Evolutionary conservation across 129 eudicot genomes (phyloP), one percentile per base, ranked within the genome.

Genomic region (Tagetes patula): DNA sequence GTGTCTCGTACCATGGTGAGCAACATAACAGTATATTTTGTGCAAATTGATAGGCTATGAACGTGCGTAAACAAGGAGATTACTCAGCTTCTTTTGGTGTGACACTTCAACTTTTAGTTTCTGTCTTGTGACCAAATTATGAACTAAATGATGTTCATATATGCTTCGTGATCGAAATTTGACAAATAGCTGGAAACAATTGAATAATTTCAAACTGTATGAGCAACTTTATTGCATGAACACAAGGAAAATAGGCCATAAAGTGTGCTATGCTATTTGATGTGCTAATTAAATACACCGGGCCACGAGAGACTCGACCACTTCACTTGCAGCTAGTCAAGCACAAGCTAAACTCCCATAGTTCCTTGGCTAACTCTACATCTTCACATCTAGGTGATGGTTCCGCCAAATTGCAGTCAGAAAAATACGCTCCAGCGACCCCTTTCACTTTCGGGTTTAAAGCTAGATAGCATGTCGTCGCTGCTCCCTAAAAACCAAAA

Each of bases 371-470:
- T 54, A 78, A 52, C 39, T 42, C 67, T 11, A 37, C 49, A 71
- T 78, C 82, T 43, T 47, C 55, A 33, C 72, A 69, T 40, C 42
- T 52, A 10, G 14, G 2, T 1, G 82, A 62, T 65, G 77, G 67
- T 52, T 63, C 13, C 7, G 58, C 67, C 72, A 78, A 71, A 71
- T 78, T 78, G 52, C 58, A 39, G 33, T 72, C 77, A 43, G 72
- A 50, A 64, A 78, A 78, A 45, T 78, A 71, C 60, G 71, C 65
- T 1, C 82, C 77, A 0, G 72, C 71, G 8, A 78, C 32, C 2
- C 73, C 82, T 41, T 78, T 78, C 5, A 78, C 77, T 34, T 78
- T 71, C 1, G 82, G 77, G 46, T 71, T 78, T 34, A 71, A 63
- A 0, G 82, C 82, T 12, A 78, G 65, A 53, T 71, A 71, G 5